Conservation (phyloP, 2,329 filamentous ascomycete species). For the Leptographium procerum region DNA sequence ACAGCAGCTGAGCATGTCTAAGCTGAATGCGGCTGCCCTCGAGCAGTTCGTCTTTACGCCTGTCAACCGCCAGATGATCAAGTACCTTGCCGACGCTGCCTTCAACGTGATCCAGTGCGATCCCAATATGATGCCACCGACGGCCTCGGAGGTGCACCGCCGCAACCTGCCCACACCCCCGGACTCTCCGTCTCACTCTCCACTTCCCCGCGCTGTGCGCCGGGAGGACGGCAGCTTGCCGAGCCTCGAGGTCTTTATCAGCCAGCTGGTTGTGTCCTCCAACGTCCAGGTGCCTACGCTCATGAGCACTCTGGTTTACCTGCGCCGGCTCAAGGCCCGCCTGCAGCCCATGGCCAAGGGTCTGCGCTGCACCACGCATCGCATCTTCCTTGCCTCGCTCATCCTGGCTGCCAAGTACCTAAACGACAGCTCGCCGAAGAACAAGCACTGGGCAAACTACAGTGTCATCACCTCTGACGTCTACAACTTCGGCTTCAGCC, state of each 20-base stretch:
- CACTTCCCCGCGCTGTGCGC: slow-evolving; percentile 30
- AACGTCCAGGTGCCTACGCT: slow-evolving; percentile 96
- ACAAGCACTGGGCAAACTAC: slow-evolving; percentile 99
- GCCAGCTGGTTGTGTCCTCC: slow-evolving; percentile 77
- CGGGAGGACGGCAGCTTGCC: slow-evolving; percentile 51
- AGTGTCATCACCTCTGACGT: slow-evolving; percentile 58
- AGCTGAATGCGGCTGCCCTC: slow-evolving; percentile 62
- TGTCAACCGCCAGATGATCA: slow-evolving; percentile 66
- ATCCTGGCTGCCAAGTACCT: slow-evolving; percentile 91
- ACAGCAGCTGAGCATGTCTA: slow-evolving; percentile 35
- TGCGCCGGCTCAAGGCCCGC: slow-evolving; percentile 69
- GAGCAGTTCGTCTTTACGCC: slow-evolving; percentile 71
- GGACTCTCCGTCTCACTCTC: slow-evolving; percentile 23
- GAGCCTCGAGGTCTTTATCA: slow-evolving; percentile 82
- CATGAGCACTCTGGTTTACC: slow-evolving; percentile 94
- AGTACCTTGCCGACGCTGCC: slow-evolving; percentile 63
- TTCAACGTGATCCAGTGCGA: slow-evolving; percentile 74
- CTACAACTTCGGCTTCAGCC: slow-evolving; percentile 75
- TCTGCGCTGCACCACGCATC: slow-evolving; percentile 90
- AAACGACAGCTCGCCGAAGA: slow-evolving; percentile 97
- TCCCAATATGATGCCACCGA: slow-evolving; percentile 39
- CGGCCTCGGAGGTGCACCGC: slow-evolving; percentile 17
- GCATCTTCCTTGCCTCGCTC: slow-evolving; percentile 86
- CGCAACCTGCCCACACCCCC: slow-evolving; percentile 34
- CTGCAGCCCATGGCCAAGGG: slow-evolving; percentile 93